phyloP scores from a whole-genome alignment of 495 filamentous ascomycete genomes.

The Aspergillus mulundensis region DNA sequence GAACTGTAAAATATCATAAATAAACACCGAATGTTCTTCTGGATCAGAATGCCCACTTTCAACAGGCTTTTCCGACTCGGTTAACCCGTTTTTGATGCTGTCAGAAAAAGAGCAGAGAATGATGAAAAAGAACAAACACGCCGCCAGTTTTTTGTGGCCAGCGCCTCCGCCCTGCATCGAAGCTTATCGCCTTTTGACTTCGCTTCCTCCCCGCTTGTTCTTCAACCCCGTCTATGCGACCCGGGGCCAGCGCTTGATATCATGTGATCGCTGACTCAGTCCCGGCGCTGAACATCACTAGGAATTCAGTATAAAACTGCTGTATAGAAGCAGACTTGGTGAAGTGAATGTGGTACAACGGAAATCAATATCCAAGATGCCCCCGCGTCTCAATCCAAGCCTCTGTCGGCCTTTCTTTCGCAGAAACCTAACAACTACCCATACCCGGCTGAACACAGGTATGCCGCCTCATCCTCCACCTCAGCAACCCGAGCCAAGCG shows the following conservation, averaged over 20 bases:
- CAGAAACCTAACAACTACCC: slow-evolving; percentile 17
- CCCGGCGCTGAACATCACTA: neutral
- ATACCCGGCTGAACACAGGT: slow-evolving; percentile 5
- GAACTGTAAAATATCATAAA: neutral
- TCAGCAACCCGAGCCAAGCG: slow-evolving; percentile 14
- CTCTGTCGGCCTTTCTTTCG: neutral
- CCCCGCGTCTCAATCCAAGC: neutral
- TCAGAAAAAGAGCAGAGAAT: neutral
- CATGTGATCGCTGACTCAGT: slow-evolving; percentile 40
- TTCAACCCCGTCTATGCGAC: slow-evolving; percentile 17
- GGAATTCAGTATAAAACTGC: neutral
- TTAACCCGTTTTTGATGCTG: neutral
- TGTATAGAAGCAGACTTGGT: neutral
- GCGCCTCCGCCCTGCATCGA: slow-evolving; percentile 9
- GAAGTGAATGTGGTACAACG: neutral
- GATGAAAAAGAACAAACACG: slow-evolving; percentile 8
- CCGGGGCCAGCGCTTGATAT: slow-evolving; percentile 26
- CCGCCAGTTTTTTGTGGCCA: slow-evolving; percentile 1
- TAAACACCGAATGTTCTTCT: neutral
- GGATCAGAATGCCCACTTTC: neutral
- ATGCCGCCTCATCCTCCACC: neutral
- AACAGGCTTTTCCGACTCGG: neutral
- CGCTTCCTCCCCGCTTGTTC: slow-evolving; percentile 33
- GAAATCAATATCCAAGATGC: neutral
- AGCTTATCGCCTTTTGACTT: slow-evolving; percentile 35